phyloP scores from a whole-genome alignment of 768 basidiomycete species.

The Naganishia vaughanmartiniae region DNA sequence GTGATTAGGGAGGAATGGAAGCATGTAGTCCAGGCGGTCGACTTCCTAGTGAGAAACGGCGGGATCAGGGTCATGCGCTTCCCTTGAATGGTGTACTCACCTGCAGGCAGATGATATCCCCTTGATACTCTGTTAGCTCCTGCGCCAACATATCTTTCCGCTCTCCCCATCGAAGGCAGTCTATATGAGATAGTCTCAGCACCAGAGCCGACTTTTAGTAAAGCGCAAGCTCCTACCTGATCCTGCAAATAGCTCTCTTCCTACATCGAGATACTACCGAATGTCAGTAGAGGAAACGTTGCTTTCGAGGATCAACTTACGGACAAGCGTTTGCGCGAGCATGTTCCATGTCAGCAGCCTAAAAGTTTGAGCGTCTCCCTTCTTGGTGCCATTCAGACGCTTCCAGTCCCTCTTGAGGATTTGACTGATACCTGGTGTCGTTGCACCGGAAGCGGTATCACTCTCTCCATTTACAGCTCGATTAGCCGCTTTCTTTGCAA shows the following conservation, averaged over 20 bases:
- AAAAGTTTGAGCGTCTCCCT: conserved; percentile 26
- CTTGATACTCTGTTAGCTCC: conserved; percentile 65
- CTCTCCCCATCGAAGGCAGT: conserved; percentile 72
- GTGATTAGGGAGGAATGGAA: conserved; percentile 68
- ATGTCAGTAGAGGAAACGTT: neutral
- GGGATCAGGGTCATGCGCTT: neutral
- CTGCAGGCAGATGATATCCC: conserved; percentile 84
- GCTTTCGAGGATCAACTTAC: conserved; percentile 33
- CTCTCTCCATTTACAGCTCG: conserved; percentile 18
- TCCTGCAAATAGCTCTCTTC: conserved; percentile 50
- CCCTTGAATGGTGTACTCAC: conserved; percentile 53
- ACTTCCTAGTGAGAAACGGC: conserved; percentile 65
- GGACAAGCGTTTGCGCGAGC: conserved; percentile 49
- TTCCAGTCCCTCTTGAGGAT: conserved; percentile 45
- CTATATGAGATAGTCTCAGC: conserved; percentile 36
- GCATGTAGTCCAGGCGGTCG: conserved; percentile 70
- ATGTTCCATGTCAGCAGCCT: conserved; percentile 50
- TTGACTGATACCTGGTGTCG: conserved; percentile 33
- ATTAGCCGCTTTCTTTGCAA: conserved; percentile 40
- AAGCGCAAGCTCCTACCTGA: conserved; percentile 17
- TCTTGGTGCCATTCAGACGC: conserved; percentile 9
- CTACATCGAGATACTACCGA: conserved; percentile 28
- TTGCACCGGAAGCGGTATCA: conserved; percentile 20
- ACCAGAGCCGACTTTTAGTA: too few relatives aligned
- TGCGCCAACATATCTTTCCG: conserved; percentile 71